These are phyloP conservation scores for Sugiyamaella xylanicola DNA, from an alignment of 1,139 yeast species.

Conservation along the genomic window DNA sequence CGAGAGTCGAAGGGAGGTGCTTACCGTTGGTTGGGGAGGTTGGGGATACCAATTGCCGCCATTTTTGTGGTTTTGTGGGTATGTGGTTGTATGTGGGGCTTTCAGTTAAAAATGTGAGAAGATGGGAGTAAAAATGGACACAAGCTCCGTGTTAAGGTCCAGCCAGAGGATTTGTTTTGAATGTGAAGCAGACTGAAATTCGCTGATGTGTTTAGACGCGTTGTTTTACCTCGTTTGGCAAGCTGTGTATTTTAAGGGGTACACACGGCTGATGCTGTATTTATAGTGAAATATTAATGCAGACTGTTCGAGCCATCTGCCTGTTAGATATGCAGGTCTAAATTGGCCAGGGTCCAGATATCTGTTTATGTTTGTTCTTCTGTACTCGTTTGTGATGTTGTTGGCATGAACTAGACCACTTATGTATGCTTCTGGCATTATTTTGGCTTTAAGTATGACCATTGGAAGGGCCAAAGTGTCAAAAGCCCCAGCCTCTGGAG, in stretches of 20 bases:
- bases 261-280: neutral
- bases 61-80: neutral
- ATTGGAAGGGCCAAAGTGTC: too few relatives aligned
- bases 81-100: neutral
- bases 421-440: too few relatives aligned
- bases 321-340: neutral
- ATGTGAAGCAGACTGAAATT: neutral
- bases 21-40: slow-evolving; percentile 89
- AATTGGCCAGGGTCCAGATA: too few relatives aligned
- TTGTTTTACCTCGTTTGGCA: too few relatives aligned
- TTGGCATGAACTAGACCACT: too few relatives aligned
- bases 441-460: too few relatives aligned
- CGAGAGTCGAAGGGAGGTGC: slow-evolving; percentile 36
- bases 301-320: neutral
- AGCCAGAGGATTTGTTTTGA: neutral
- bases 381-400: too few relatives aligned
- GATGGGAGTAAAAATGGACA: too few relatives aligned
- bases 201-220: slow-evolving; percentile 3
- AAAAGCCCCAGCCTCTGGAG: too few relatives aligned
- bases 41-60: slow-evolving; percentile 68
- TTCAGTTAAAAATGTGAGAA: neutral
- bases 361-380: too few relatives aligned
- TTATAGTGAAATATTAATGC: neutral
- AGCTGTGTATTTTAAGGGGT: neutral
- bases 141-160: too few relatives aligned